Evolutionary conservation across 768 basidiomycete species (phyloP), one percentile per base, ranked within the genome.

Genomic region (Pholiota molesta): DNA sequence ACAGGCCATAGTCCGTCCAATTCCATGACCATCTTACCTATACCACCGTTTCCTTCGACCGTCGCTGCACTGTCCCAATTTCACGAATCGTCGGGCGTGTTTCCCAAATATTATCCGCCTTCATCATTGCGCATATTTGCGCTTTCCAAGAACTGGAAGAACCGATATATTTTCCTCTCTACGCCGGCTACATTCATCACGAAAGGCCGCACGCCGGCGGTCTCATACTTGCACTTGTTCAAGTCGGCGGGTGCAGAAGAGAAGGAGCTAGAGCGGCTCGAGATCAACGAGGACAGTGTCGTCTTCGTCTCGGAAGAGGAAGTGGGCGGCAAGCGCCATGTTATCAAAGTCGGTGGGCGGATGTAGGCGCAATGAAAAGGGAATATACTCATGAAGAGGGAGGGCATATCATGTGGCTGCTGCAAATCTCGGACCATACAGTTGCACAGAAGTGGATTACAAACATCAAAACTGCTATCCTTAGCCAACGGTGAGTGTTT

Each of bases 371-470:
- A 2, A 72, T 76, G 69, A 79, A 77, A 59, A 79, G 76, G 62
- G 79, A 81, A 61, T 73, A 77, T 54, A 78, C 75, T 61, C 65
- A 68, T 35, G 83, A 86, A 66, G 83, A 85, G 59, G 78, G 77
- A 2, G 84, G 81, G 4, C 75, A 81, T 60, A 81, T 82, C 5
- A 86, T 88, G 77, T 91, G 91, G 90, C 79, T 87, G 57, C 72
- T 94, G 58, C 88, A 92, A 59, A 87, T 92, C 58, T 65, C 78
- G 21, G 85, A 88, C 70, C 73, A 81, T 8, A 71, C 68, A 1
- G 89, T 90, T 68, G 84, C 88, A 11, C 90, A 92, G 67, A 81
- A 80, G 62, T 94, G 92, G 92, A 92, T 94, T 62, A 78, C 83
- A 5, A 79, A 81, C 23, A 89, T 94, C 67, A 94, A 93, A 73